A percentile compares a stretch with the other conserved stretches of the same genome.
Evolutionary conservation across 2,329 filamentous ascomycete genomes (phyloP).

Genomic region (Sclerotinia nivalis): DNA sequence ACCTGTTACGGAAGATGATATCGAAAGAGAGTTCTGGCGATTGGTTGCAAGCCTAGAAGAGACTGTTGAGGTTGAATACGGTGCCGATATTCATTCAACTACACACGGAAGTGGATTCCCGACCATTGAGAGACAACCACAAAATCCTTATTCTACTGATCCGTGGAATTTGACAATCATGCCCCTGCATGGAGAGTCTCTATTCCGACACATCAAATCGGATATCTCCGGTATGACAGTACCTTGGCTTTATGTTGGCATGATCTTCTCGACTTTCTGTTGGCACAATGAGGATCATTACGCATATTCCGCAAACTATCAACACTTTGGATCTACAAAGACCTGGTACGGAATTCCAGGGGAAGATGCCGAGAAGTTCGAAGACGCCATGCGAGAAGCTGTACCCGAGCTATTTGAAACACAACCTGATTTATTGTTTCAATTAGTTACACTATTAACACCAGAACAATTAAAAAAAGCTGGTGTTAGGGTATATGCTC

Average conservation of each 20-base stretch:
- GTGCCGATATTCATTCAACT: slow-evolving; percentile 95
- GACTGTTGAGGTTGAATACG: slow-evolving; percentile 96
- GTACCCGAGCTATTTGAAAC: slow-evolving; percentile 97
- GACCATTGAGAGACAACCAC: slow-evolving; percentile 86
- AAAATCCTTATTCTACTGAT: slow-evolving; percentile 82
- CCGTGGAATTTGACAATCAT: slow-evolving; percentile 96
- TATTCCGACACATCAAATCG: slow-evolving; percentile 96
- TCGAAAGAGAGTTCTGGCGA: slow-evolving; percentile 96
- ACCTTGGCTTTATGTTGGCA: slow-evolving; percentile 97
- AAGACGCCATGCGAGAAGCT: slow-evolving; percentile 90
- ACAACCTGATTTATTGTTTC: slow-evolving; percentile 93
- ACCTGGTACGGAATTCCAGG: slow-evolving; percentile 99
- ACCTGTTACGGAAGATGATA: slow-evolving; percentile 88
- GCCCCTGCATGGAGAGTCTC: slow-evolving; percentile 83
- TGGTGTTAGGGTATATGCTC: slow-evolving; percentile 86
- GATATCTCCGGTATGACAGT: slow-evolving; percentile 99
- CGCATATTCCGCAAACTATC: slow-evolving; percentile 96
- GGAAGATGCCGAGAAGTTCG: slow-evolving; percentile 90
- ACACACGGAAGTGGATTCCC: slow-evolving; percentile 97
- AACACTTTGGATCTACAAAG: slow-evolving; percentile 97
- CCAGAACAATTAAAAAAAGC: slow-evolving; percentile 92
- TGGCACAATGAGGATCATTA: slow-evolving; percentile 99
- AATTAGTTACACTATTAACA: slow-evolving; percentile 92
- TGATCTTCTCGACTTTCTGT: slow-evolving; percentile 99
- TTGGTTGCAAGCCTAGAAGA: slow-evolving; percentile 92